Evolutionary conservation across 306 rosid genomes (phyloP), one percentile per base, ranked within the genome.

Genomic region (Abrus precatorius): DNA sequence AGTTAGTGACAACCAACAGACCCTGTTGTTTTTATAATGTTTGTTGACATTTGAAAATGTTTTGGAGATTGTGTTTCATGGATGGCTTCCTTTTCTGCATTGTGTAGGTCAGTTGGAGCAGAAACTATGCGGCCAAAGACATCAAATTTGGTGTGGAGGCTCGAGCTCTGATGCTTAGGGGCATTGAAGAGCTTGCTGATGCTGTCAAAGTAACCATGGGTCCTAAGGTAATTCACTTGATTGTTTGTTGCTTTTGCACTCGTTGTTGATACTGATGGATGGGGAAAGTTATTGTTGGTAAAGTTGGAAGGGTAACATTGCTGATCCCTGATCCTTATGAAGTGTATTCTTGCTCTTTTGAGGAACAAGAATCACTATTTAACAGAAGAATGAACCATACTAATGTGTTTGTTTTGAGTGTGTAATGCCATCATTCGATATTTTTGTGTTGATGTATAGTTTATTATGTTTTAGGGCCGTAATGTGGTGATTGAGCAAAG

Each of bases 161-260:
- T 75, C 94, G 97, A 28, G 93, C 95, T 75, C 76, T 91, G 55
- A 95, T 95, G 97, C 99, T 95, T 47, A 93, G 75, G 88, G 99
- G 99, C 76, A 94, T 95, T 13, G 98, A 91, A 82, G 99, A 95
- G 48, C 97, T 95, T 52, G 97, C 98, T 0, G 97, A 95, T 61
- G 99, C 99, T 9, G 99, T 93, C 63, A 91, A 86, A 89, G 96
- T 95, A 64, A 95, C 99, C 62, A 95, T 95, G 98, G 99, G 99
- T 72, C 99, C 98, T 34, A 95, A 95, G 97, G 99, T 95, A 43
- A 54, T n/a, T 40, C 5, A 61, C 10, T 38, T 2, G 28, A 45
- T 55, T 5, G n/a, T 54, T 28, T 53, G 1, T 29, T 6, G 7
- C 5, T 27, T 12, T 73, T 67, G 1, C 14, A 65, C 32, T 74